A percentile compares a stretch with the other conserved stretches of the same genome.
Evolutionary conservation across 2,329 filamentous ascomycete species (phyloP).

Genomic region (Pseudogymnoascus destructans): DNA sequence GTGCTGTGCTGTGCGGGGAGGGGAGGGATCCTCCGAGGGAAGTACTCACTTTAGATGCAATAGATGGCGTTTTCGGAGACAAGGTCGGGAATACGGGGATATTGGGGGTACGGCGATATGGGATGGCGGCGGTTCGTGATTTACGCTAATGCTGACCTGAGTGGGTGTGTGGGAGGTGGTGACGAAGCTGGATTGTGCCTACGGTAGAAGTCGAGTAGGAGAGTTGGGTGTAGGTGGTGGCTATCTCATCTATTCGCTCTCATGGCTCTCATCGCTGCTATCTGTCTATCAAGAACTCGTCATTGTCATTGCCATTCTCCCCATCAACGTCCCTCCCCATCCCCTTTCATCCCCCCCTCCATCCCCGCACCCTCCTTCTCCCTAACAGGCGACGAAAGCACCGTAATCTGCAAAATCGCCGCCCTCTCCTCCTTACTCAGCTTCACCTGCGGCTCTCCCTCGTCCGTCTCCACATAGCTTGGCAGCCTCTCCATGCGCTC

Average conservation of each 20-base stretch:
- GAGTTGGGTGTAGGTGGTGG: too few species aligned
- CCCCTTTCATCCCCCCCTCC: background rate
- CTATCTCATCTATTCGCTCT: too few species aligned
- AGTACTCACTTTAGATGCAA: too few species aligned
- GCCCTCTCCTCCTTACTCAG: background rate
- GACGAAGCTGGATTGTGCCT: background rate
- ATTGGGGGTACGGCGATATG: too few species aligned
- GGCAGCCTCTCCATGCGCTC: background rate
- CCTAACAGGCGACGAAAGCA: background rate
- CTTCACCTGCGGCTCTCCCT: background rate
- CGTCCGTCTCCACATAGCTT: background rate
- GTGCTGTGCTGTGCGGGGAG: too few species aligned
- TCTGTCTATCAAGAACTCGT: background rate
- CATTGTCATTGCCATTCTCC: background rate
- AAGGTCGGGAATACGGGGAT: too few species aligned
- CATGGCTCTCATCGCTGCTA: background rate
- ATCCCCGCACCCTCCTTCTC: background rate
- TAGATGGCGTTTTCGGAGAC: too few species aligned
- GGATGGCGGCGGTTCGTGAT: too few species aligned
- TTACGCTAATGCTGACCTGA: background rate
- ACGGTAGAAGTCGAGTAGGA: too few species aligned
- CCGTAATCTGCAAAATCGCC: constrained; percentile 1
- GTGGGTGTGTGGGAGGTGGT: background rate
- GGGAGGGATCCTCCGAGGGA: too few species aligned
- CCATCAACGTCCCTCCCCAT: background rate